Evolutionary conservation across 2,329 filamentous ascomycete genomes (phyloP).

Genomic region (Metarhizium anisopliae): DNA sequence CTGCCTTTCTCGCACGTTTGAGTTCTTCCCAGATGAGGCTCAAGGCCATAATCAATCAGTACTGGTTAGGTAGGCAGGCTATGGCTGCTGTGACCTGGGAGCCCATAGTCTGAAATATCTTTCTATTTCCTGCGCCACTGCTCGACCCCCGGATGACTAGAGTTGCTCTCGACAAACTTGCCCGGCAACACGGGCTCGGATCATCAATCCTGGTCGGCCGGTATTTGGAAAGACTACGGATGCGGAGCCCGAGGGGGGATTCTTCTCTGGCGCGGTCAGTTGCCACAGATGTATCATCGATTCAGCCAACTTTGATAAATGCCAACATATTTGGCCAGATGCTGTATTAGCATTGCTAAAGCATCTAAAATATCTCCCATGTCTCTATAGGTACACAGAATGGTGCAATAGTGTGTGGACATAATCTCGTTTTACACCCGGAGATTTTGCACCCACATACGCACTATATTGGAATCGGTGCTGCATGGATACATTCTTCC

Average conservation of each 20-base stretch:
- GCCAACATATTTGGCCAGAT: constrained; percentile 5
- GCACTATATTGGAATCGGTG: constrained; percentile 19
- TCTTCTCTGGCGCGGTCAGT: background rate
- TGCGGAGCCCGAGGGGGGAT: constrained; percentile 9
- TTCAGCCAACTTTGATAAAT: background rate
- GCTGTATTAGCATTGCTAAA: constrained; percentile 21
- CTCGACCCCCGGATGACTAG: constrained; percentile 20
- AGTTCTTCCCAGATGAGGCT: constrained; percentile 10
- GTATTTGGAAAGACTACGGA: constrained; percentile 26
- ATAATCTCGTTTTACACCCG: constrained; percentile 20
- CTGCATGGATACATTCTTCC: constrained; percentile 21
- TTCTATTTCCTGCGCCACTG: constrained; percentile 21
- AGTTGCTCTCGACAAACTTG: constrained; percentile 22
- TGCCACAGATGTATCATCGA: background rate
- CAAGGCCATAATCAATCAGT: constrained; percentile 6
- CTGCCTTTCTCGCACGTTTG: constrained; percentile 15
- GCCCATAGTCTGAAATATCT: constrained; percentile 17
- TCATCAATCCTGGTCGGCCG: constrained; percentile 24
- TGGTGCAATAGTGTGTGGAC: constrained; percentile 21
- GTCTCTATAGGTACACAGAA: constrained; percentile 20
- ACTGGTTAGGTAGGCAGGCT: constrained; percentile 14
- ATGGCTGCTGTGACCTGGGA: constrained; percentile 19
- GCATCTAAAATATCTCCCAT: constrained; percentile 21
- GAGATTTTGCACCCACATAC: constrained; percentile 15
- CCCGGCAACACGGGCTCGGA: constrained; percentile 21